Base-by-base conservation (phyloP, 441 rosid genomes). In the Adansonia madagascariensis region DNA sequence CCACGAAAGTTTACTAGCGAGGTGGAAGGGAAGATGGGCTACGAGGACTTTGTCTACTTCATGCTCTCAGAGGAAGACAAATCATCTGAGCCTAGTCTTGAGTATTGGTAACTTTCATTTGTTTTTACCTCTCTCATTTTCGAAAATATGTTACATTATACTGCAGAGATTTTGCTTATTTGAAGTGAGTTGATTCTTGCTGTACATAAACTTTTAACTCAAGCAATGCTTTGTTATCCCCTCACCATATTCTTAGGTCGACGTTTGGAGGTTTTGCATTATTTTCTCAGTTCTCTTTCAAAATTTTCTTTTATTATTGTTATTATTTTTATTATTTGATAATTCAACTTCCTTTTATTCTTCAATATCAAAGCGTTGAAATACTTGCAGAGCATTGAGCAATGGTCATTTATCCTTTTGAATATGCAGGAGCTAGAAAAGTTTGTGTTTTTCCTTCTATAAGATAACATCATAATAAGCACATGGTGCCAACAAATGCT, bases 31-130 rank as follows among this genome's bases (percentile, higher is more conserved):
- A 84, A 79, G 78, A 87, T 87, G 90, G 82, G 81, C 50, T 87
- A 87, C 62, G 88, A 87, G 78, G 90, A 87, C 82, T 87, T 87
- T 81, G 90, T 87, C 22, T 85, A 81, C 83, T 87, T 87, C 84
- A 84, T 87, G 64, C 82, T 87, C 39, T 71, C 90, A 8, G 90
- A 85, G 79, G 90, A 85, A 81, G 87, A 87, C 74, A 87, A 87
- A 79, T 78, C 87, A 73, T 71, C 90, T 20, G 87, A 81, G 77
- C 86, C 88, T 60, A 84, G 88, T 75, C 83, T 87, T 11, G 87
- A 84, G 66, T 87, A 85, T 77, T 87, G 90, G 90, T 87, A 85
- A 53, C 39, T 35, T 71, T 69, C 3, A 11, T 46, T 77, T 62
- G 52, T 44, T 27, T 20, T 22, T 8, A 47, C 12, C 9, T 69